Conservation (phyloP, 2,329 filamentous ascomycete species). For the Diaporthe helianthi region DNA sequence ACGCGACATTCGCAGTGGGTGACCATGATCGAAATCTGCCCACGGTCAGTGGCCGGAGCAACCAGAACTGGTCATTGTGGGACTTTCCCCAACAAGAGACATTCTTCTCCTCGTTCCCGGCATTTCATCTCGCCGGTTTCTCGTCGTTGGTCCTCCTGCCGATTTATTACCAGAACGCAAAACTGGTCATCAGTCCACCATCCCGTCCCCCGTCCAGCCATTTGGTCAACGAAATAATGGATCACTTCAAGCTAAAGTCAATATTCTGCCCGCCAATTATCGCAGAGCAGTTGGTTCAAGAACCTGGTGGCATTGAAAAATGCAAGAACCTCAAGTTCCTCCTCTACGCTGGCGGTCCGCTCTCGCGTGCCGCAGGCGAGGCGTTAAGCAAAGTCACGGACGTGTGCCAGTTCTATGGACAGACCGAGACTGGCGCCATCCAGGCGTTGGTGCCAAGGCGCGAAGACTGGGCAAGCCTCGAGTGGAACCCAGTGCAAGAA, state of each 20-base stretch:
- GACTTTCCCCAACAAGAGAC: slow-evolving; percentile 31
- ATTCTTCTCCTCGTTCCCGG: slow-evolving; percentile 35
- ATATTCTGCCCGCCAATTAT: slow-evolving; percentile 36
- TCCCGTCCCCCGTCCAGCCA: slow-evolving; percentile 32
- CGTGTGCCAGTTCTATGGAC: slow-evolving; percentile 38
- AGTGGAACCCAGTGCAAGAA: slow-evolving; percentile 37
- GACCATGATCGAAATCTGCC: slow-evolving; percentile 34
- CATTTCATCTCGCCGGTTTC: slow-evolving; percentile 36
- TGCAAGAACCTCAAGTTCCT: slow-evolving; percentile 36
- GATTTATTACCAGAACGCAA: slow-evolving; percentile 35
- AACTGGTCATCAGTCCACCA: slow-evolving; percentile 29
- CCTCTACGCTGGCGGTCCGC: slow-evolving; percentile 37
- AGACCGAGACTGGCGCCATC: slow-evolving; percentile 36
- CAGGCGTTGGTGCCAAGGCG: slow-evolving; percentile 35
- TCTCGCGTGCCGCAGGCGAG: slow-evolving; percentile 35
- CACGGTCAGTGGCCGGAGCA: slow-evolving; percentile 32
- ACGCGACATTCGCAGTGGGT: slow-evolving; percentile 34
- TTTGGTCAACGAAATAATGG: slow-evolving; percentile 34
- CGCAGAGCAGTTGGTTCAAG: slow-evolving; percentile 34
- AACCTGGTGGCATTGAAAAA: slow-evolving; percentile 34
- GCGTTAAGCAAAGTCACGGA: slow-evolving; percentile 36
- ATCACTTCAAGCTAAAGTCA: slow-evolving; percentile 33
- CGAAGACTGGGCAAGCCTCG: slow-evolving; percentile 37
- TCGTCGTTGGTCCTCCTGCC: slow-evolving; percentile 34
- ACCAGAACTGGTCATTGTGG: slow-evolving; percentile 36